Evolutionary conservation across 75 land plant species (phyloP).

Genomic region (Cryptomeria japonica): DNA sequence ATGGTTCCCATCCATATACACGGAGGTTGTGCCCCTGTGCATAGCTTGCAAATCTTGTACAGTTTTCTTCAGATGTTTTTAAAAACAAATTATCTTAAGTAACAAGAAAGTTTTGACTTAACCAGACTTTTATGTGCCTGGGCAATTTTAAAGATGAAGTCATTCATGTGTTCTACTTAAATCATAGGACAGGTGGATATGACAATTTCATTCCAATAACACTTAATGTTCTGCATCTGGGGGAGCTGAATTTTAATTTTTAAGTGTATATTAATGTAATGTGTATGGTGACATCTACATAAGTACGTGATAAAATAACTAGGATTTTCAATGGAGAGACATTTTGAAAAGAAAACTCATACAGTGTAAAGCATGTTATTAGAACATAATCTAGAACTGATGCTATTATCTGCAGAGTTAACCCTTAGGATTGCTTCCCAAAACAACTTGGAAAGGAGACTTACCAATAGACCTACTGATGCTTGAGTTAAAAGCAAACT

Average conservation of each 20-base stretch:
- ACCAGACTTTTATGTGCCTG: neutral
- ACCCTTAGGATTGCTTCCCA: no score
- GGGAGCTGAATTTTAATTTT: neutral
- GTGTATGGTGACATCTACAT: neutral
- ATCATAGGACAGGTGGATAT: neutral
- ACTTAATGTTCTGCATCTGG: neutral
- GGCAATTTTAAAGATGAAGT: neutral
- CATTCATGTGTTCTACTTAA: neutral
- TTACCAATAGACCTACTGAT: no score
- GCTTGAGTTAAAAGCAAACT: no score
- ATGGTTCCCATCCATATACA: slow-evolving; percentile 78
- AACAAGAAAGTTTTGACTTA: neutral
- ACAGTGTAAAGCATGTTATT: neutral
- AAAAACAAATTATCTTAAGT: neutral
- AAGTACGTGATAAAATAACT: neutral
- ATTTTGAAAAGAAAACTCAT: neutral
- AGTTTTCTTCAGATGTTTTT: neutral
- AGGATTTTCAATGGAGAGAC: neutral
- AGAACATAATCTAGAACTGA: neutral
- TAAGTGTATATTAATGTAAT: neutral
- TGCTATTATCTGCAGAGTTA: neutral
- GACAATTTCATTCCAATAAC: neutral
- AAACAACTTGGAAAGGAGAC: no score
- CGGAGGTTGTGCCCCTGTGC: slow-evolving; percentile 89
- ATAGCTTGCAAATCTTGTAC: slow-evolving; percentile 19